Evolutionary conservation across 2,329 filamentous ascomycete species (phyloP).

Genomic region (Colletotrichum sidae): DNA sequence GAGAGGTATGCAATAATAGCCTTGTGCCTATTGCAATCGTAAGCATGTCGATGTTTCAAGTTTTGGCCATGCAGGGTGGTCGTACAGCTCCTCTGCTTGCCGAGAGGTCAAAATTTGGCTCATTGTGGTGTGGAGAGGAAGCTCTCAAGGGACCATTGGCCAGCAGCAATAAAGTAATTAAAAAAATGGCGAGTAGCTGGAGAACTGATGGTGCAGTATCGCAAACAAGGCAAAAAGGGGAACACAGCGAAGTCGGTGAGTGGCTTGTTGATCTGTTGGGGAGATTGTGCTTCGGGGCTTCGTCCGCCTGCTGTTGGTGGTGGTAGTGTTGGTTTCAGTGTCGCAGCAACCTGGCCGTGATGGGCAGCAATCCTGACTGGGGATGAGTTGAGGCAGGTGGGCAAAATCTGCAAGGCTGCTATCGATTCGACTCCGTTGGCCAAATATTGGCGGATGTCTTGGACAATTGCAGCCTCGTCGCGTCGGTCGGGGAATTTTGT

Average conservation of each 20-base stretch:
- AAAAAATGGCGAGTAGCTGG: not conserved
- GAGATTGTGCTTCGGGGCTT: conserved; percentile 21
- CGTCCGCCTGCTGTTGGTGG: not conserved
- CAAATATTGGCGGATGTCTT: conserved; percentile 2
- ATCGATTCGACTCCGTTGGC: not conserved
- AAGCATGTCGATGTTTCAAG: conserved; percentile 7
- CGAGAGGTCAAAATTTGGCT: conserved; percentile 80
- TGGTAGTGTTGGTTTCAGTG: not conserved
- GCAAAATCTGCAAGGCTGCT: conserved; percentile 29
- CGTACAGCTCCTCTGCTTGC: conserved; percentile 89
- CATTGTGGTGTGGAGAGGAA: conserved; percentile 60
- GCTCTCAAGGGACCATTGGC: conserved; percentile 2
- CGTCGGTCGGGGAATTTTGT: conserved; percentile 21
- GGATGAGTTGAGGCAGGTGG: conserved; percentile 1
- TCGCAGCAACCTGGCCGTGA: conserved; percentile 29
- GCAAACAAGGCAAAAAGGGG: not conserved
- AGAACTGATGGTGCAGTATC: not conserved
- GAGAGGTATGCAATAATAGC: conserved; percentile 90
- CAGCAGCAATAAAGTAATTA: not conserved
- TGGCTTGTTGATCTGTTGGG: conserved; percentile 1
- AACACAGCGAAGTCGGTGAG: not conserved
- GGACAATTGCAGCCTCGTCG: conserved; percentile 26
- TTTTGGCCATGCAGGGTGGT: conserved; percentile 1
- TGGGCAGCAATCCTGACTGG: conserved; percentile 17
- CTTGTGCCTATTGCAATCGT: conserved; percentile 75